phyloP scores from a whole-genome alignment of 495 filamentous ascomycete genomes.

The Daldinia vernicosa region DNA sequence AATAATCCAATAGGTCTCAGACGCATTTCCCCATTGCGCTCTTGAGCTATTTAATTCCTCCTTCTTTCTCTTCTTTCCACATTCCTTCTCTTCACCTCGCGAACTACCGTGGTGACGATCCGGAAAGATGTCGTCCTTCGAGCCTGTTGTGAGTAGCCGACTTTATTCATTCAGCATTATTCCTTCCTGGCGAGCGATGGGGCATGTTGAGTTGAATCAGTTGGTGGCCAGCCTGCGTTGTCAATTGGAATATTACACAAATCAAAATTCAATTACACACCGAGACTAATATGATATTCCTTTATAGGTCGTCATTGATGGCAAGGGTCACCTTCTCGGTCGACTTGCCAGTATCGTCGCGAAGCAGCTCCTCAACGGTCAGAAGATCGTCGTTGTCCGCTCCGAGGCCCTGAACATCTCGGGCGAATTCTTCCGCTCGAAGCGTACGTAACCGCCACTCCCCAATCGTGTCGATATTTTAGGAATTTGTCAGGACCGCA shows the following conservation, averaged over 20 bases:
- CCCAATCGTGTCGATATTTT: neutral
- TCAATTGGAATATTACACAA: constrained; percentile 10
- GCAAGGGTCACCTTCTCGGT: constrained; percentile 99
- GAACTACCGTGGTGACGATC: constrained; percentile 45
- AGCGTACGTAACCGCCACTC: constrained; percentile 79
- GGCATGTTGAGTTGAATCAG: constrained; percentile 6
- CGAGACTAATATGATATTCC: constrained; percentile 14
- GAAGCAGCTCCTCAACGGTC: constrained; percentile 98
- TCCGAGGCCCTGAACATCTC: constrained; percentile 99
- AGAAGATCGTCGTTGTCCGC: constrained; percentile 99
- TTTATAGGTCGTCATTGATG: constrained; percentile 92
- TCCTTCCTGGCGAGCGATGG: constrained; percentile 1
- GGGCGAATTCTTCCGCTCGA: constrained; percentile 99
- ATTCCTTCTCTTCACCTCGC: constrained; percentile 21
- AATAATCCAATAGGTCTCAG: constrained; percentile 42
- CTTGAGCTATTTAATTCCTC: constrained; percentile 46
- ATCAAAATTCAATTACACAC: neutral
- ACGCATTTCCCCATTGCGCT: constrained; percentile 46
- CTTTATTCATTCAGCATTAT: constrained; percentile 26
- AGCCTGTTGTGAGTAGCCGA: constrained; percentile 84
- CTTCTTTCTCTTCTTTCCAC: constrained; percentile 42
- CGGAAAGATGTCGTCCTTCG: constrained; percentile 96
- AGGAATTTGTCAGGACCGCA: constrained; percentile 18
- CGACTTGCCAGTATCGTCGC: constrained; percentile 98
- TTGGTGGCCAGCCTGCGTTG: neutral